phyloP scores from a whole-genome alignment of 2,329 filamentous ascomycete genomes.

The Pseudogymnoascus sp. region DNA sequence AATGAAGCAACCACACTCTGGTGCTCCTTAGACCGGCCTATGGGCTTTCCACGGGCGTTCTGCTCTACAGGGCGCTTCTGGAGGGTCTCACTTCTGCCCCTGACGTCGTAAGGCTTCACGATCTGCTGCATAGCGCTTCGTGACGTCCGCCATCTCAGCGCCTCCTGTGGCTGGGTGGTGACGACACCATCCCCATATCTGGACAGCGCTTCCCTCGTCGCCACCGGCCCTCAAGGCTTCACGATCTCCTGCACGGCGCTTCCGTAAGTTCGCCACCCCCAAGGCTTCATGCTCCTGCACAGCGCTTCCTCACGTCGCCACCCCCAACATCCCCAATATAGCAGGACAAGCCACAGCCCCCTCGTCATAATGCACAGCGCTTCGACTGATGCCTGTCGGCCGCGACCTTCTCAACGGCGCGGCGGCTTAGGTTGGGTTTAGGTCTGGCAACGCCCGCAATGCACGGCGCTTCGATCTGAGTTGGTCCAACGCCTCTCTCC shows the following conservation, averaged over 20 bases:
- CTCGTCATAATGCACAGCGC: background rate
- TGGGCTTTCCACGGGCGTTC: background rate
- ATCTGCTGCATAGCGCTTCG: background rate
- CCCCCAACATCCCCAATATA: background rate
- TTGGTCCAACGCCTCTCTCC: background rate
- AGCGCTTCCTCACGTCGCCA: background rate
- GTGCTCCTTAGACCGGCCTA: background rate
- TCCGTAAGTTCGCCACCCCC: background rate
- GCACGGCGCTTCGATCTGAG: too few relatives aligned
- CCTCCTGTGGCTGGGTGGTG: background rate
- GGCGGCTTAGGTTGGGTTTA: too few relatives aligned
- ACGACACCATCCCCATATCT: background rate
- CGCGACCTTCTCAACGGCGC: background rate
- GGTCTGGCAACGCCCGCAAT: too few relatives aligned
- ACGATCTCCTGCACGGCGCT: background rate
- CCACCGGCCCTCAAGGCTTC: background rate
- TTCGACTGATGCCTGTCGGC: background rate
- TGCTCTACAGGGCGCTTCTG: background rate
- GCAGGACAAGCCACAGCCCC: background rate
- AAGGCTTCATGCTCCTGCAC: background rate
- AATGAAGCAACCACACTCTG: background rate
- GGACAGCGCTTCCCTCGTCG: background rate
- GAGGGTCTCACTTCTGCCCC: background rate
- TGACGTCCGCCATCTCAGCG: background rate
- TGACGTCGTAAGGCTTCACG: background rate